Conservation (phyloP, 371 early-diverging fungal species). For the Synchytrium microbalum region DNA sequence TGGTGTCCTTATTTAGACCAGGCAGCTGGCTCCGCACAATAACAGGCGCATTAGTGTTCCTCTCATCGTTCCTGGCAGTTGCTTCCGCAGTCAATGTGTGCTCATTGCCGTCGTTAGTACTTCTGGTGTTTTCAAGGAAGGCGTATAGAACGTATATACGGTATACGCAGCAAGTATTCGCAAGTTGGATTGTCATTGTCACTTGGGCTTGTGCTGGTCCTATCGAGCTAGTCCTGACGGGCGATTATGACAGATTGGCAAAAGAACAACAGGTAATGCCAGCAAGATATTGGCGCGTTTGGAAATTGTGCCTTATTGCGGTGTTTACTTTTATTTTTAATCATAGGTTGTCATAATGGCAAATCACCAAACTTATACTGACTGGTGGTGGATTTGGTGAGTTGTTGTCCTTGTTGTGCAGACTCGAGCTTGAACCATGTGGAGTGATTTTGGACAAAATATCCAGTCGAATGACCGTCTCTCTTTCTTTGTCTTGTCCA, state of each 20-base stretch:
- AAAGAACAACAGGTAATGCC: not conserved
- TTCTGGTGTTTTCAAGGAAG: not conserved
- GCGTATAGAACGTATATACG: slow-evolving; percentile 19
- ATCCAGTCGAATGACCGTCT: slow-evolving; percentile 16
- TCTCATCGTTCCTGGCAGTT: not conserved
- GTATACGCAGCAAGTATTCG: slow-evolving; percentile 18
- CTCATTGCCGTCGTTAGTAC: not conserved
- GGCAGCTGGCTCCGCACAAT: not conserved
- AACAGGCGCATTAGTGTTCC: not conserved
- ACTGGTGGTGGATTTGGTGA: slow-evolving; percentile 8
- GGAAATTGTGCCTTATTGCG: not conserved
- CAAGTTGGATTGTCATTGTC: slow-evolving; percentile 15
- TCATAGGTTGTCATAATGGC: slow-evolving; percentile 15
- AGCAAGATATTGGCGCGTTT: not conserved
- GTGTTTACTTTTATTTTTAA: not conserved
- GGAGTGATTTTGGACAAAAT: too few species aligned
- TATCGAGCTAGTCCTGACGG: slow-evolving; percentile 21
- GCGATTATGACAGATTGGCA: slow-evolving; percentile 17
- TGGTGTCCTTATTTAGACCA: not conserved
- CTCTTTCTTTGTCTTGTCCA: not conserved
- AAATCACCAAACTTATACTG: slow-evolving; percentile 28
- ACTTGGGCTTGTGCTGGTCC: slow-evolving; percentile 12
- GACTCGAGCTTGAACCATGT: too few species aligned
- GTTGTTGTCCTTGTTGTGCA: slow-evolving; percentile 20
- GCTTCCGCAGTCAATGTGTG: not conserved